phyloP scores from a whole-genome alignment of 148 eudicot species.

The Gaultheria prostrata region DNA sequence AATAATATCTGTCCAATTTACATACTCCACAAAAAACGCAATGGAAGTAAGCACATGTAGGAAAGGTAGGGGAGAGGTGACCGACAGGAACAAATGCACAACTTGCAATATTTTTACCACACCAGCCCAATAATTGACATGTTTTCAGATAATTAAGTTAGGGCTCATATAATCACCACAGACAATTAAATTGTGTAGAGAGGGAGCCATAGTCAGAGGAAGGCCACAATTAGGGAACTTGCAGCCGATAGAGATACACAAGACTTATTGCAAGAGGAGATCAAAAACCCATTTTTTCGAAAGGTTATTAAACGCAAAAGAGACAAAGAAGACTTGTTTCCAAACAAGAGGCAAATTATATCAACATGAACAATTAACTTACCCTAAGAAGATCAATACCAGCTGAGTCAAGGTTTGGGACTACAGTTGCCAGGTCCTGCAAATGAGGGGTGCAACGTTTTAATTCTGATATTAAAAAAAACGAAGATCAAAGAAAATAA shows the following conservation, averaged over 20 bases:
- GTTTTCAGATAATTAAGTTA: not conserved
- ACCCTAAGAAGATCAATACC: slow-evolving; percentile 85
- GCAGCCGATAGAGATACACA: not conserved
- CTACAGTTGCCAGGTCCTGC: slow-evolving; percentile 71
- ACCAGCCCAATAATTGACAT: not conserved
- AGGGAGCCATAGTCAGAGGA: not conserved
- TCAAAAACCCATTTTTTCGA: not conserved
- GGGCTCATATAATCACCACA: not conserved
- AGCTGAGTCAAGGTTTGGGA: slow-evolving; percentile 73
- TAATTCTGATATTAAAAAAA: slow-evolving; percentile 3
- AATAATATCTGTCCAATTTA: not conserved
- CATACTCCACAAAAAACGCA: not conserved
- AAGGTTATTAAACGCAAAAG: not conserved
- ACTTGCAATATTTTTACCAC: not conserved
- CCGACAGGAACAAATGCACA: not conserved
- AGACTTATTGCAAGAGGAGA: not conserved
- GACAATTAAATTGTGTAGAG: not conserved
- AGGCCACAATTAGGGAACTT: not conserved
- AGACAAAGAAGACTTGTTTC: not conserved
- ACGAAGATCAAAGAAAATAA: not conserved
- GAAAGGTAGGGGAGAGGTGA: not conserved
- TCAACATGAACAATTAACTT: slow-evolving; percentile 28
- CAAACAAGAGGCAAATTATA: not conserved
- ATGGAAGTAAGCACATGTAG: not conserved
- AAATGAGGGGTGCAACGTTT: slow-evolving; percentile 22